Percentiles rank a stretch among this genome's conserved stretches.
Conservation (phyloP, 140 eudicot genomes). For the Bidens hawaiensis region DNA sequence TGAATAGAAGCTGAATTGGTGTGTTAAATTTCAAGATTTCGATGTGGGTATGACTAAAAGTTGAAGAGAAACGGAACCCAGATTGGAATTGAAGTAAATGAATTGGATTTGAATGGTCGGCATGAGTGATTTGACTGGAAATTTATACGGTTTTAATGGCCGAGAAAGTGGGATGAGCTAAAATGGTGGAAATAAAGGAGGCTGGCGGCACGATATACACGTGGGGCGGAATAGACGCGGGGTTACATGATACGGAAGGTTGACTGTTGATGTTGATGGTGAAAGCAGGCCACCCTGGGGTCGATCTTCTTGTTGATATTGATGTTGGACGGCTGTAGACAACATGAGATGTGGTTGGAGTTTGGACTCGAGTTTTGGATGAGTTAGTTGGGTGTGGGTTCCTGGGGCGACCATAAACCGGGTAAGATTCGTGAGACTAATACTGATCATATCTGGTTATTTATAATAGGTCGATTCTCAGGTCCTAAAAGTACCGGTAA, state of each 20-base stretch:
- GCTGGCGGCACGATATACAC: neutral
- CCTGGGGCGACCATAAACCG: too few relatives aligned
- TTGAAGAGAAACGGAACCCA: constrained; percentile 13
- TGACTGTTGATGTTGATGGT: neutral
- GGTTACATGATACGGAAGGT: neutral
- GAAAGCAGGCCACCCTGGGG: too few relatives aligned
- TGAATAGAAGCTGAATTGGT: neutral
- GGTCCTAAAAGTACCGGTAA: too few relatives aligned
- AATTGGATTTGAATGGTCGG: neutral
- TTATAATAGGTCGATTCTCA: too few relatives aligned
- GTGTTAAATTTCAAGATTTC: constrained; percentile 13
- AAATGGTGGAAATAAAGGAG: too few relatives aligned
- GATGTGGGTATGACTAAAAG: constrained; percentile 12
- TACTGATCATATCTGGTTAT: too few relatives aligned
- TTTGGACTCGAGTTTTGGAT: too few relatives aligned
- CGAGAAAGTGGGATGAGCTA: constrained; percentile 2
- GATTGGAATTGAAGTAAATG: constrained; percentile 3
- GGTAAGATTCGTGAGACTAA: too few relatives aligned
- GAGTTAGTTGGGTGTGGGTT: too few relatives aligned
- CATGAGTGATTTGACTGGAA: constrained; percentile 11
- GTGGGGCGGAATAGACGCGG: neutral
- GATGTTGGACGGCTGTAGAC: too few relatives aligned
- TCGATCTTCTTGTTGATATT: too few relatives aligned
- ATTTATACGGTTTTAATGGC: constrained; percentile 14
- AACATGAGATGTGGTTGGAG: too few relatives aligned